Conservation (phyloP, 2,329 filamentous ascomycete species). For the Teratosphaeria epicoccoides region DNA sequence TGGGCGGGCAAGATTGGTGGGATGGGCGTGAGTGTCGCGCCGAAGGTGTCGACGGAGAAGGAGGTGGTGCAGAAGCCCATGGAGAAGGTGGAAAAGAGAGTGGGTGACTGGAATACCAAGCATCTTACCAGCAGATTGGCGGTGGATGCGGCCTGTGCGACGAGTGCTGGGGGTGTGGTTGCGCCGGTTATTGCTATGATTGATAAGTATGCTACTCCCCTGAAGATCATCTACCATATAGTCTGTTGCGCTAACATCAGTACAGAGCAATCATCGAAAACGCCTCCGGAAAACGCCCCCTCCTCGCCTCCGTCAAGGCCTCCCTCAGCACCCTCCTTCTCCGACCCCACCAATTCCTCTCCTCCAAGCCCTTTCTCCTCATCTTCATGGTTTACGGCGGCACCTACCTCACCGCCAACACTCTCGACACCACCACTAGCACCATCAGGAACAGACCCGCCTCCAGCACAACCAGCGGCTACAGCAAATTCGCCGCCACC, state of each 20-base stretch:
- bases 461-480: slow-evolving; percentile 57
- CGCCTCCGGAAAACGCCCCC: slow-evolving; percentile 56
- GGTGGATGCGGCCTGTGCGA: slow-evolving; percentile 59
- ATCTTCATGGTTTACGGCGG: slow-evolving; percentile 66
- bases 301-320: slow-evolving; percentile 48
- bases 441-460: slow-evolving; percentile 50
- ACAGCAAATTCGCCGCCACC: slow-evolving; percentile 70
- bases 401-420: slow-evolving; percentile 83
- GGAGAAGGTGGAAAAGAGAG: slow-evolving; percentile 4
- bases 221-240: not conserved
- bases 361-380: slow-evolving; percentile 57
- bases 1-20: not conserved
- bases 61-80: not conserved
- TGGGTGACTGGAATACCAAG: slow-evolving; percentile 63
- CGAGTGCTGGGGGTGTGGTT: slow-evolving; percentile 61
- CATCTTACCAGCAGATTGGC: slow-evolving; percentile 57
- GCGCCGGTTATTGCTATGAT: slow-evolving; percentile 81
- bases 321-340: slow-evolving; percentile 48
- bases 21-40: not conserved
- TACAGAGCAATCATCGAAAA: slow-evolving; percentile 68
- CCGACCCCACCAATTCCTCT: slow-evolving; percentile 51
- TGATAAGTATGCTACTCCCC: slow-evolving; percentile 52
- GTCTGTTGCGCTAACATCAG: slow-evolving; percentile 52
- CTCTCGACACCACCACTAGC: slow-evolving; percentile 67
- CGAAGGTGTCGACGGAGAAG: slow-evolving; percentile 2